Base-by-base conservation (phyloP, 495 filamentous ascomycete genomes). In the Aspergillus cavernicola region DNA sequence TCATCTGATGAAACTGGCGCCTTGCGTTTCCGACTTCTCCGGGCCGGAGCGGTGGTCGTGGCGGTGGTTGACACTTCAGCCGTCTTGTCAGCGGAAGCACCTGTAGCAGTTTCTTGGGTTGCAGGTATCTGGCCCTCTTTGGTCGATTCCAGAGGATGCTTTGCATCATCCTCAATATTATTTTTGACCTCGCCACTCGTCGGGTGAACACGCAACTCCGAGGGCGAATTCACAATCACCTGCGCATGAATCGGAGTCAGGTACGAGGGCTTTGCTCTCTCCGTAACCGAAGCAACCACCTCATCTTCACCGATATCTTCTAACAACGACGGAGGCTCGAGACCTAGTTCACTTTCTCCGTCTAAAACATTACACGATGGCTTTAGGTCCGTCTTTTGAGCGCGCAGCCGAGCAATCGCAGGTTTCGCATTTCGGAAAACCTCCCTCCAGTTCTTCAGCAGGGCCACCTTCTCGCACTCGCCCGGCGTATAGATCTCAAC, bases 361-460 rank as follows among this genome's bases (percentile, higher is more conserved):
- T 18, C 0, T 42, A 13, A 39, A 40, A 11, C 41, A 16, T 16
- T 19, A 20, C 33, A 23, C 16, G 20, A 15, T 15, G 24, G 0
- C 18, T 22, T 33, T 11, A 35, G 33, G 12, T 36, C 43, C 28
- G 55, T 46, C 41, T 55, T 58, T 11, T 64, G 56, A 20, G 62
- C 39, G 2, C 63, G 57, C 10, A 63, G 59, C 12, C 63, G 62
- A 11, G 64, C 64, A 51, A 68, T 61, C 24, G 65, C 55, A 2
- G 70, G 72, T 49, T 73, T 65, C 2, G 64, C 58, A 15, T 59
- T 59, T 43, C 70, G 69, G 64, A 80, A 78, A 6, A 75, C 57
- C 48, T 80, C 77, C n/a, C 75, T 64, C 78, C 78, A 80, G 57
- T 80, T 71, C 49, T 73, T 68, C 36, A 80, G 60, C 32, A 80